Percentiles rank a stretch among this genome's conserved stretches.
These are phyloP conservation scores for Cylindrodendrum hubeiense DNA, from an alignment of 2,329 filamentous ascomycete genomes.

Conservation along the genomic window DNA sequence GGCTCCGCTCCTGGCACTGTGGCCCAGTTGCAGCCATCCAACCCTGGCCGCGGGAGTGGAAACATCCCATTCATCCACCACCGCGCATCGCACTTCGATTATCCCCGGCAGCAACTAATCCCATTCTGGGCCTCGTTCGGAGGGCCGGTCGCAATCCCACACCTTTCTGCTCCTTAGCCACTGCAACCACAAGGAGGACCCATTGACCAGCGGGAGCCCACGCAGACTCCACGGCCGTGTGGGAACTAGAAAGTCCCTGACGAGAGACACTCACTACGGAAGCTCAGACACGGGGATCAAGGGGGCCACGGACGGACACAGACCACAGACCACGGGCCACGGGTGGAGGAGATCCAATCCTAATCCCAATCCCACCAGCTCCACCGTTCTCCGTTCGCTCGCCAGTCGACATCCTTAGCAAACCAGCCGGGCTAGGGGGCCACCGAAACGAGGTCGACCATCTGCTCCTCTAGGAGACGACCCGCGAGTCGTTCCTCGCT, in stretches of 20 bases:
- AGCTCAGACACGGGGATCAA: conserved; percentile 18
- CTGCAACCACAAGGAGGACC: conserved; percentile 3
- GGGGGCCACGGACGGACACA: conserved; percentile 18
- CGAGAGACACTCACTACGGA: conserved; percentile 6
- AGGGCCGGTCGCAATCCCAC: conserved; percentile 34
- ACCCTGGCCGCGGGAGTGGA: conserved; percentile 36
- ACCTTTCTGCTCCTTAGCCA: conserved; percentile 7
- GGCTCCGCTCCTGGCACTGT: conserved; percentile 31
- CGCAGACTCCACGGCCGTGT: conserved; percentile 4
- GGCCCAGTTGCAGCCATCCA: conserved; percentile 34
- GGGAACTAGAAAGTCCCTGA: background rate
- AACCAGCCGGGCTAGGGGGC: conserved; percentile 20
- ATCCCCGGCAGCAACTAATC: conserved; percentile 37
- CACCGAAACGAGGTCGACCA: conserved; percentile 23
- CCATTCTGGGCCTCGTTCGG: conserved; percentile 26
- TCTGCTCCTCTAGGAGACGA: conserved; percentile 19
- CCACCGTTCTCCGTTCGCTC: conserved; percentile 24
- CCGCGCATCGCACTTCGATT: conserved; percentile 22
- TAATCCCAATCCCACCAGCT: conserved; percentile 25
- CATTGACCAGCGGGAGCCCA: conserved; percentile 14
- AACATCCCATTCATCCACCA: conserved; percentile 38
- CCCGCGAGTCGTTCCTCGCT: conserved; percentile 17
- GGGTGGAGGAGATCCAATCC: conserved; percentile 24
- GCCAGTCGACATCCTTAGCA: conserved; percentile 12
- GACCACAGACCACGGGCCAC: conserved; percentile 14